These are phyloP conservation scores for Penicillium herquei DNA, from an alignment of 495 filamentous ascomycete species.

Conservation along the genomic window DNA sequence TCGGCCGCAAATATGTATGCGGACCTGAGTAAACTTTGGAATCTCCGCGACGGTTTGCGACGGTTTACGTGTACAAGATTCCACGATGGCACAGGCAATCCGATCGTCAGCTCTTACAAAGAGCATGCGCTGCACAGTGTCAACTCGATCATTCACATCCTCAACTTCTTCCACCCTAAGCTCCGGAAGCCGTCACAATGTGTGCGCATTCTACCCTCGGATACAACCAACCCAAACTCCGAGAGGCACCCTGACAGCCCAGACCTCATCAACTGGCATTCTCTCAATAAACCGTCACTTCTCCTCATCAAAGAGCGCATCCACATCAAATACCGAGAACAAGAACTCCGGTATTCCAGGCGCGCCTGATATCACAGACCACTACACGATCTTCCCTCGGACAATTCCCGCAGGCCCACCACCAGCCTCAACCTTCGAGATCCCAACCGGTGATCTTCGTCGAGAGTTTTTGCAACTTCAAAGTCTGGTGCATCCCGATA, in stretches of 20 bases:
- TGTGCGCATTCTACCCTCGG: slow-evolving; percentile 2
- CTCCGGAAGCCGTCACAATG: slow-evolving; percentile 3
- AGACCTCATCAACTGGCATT: background rate
- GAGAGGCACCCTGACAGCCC: background rate
- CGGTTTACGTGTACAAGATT: background rate
- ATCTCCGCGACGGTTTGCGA: background rate
- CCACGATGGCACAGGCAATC: slow-evolving; percentile 1
- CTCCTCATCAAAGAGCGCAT: slow-evolving; percentile 19
- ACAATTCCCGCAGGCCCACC: slow-evolving; percentile 81
- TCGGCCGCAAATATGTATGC: background rate
- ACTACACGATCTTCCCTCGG: slow-evolving; percentile 86
- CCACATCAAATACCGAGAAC: slow-evolving; percentile 1
- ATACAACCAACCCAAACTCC: slow-evolving; percentile 5
- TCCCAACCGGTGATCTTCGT: slow-evolving; percentile 64
- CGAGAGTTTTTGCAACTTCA: slow-evolving; percentile 87
- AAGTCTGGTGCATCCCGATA: slow-evolving; percentile 77
- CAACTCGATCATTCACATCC: background rate
- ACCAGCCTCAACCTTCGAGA: slow-evolving; percentile 69
- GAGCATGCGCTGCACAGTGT: background rate
- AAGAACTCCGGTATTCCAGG: slow-evolving; percentile 12
- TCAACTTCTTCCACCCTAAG: background rate
- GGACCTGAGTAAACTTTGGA: background rate
- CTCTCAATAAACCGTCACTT: slow-evolving; percentile 5
- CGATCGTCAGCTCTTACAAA: no score
- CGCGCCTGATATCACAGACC: slow-evolving; percentile 48